Evolutionary conservation across 768 basidiomycete species (phyloP).

Genomic region (Termitomyces titanicus): DNA sequence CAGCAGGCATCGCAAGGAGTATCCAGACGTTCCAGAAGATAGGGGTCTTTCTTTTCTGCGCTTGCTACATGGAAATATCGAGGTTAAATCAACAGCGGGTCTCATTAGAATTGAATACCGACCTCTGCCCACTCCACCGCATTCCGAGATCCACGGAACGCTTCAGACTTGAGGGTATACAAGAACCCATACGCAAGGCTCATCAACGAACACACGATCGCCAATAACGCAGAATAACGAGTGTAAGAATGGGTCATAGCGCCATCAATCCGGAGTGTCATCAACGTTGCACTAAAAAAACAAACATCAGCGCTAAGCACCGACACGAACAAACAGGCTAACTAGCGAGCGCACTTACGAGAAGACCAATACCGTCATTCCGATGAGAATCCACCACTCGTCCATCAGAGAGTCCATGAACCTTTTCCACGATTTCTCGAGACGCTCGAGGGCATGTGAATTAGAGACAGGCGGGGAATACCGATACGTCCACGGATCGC

Average conservation of each 20-base stretch:
- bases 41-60: slow-evolving; percentile 31
- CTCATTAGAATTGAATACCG: neutral
- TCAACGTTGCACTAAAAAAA: slow-evolving; percentile 16
- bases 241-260: slow-evolving; percentile 49
- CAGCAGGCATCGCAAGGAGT: slow-evolving; percentile 55
- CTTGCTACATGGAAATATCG: slow-evolving; percentile 44
- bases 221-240: slow-evolving; percentile 47
- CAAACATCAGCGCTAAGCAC: no score
- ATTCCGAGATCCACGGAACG: no score
- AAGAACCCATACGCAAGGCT: slow-evolving; percentile 36
- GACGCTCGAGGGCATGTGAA: slow-evolving; percentile 32
- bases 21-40: slow-evolving; percentile 61
- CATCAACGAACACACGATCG: slow-evolving; percentile 53
- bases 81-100: neutral
- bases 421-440: slow-evolving; percentile 32
- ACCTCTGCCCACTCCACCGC: slow-evolving; percentile 63
- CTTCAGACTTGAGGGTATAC: no score
- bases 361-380: slow-evolving; percentile 17
- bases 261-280: slow-evolving; percentile 17
- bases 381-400: slow-evolving; percentile 18
- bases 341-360: slow-evolving; percentile 11
- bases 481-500: no score
- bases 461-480: no score
- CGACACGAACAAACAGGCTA: no score
- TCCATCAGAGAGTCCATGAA: slow-evolving; percentile 18